Conservation (phyloP, 2,329 filamentous ascomycete species). For the Myriangium duriaei region DNA sequence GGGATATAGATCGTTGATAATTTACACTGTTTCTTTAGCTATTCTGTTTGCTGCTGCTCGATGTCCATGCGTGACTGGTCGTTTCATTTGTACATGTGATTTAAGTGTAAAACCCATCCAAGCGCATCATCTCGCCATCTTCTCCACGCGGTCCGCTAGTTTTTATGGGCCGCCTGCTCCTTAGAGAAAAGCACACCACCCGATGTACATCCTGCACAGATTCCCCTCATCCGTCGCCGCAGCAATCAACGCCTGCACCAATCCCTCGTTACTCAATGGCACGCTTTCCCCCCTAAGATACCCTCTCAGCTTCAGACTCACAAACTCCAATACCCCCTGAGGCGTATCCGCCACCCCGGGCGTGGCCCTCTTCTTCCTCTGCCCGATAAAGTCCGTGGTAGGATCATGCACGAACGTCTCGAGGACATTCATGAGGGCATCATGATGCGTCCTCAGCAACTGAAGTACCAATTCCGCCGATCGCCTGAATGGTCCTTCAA, state of each 20-base stretch:
- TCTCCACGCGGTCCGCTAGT: too few species aligned
- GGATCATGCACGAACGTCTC: conserved; percentile 97
- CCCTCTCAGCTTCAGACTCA: conserved; percentile 74
- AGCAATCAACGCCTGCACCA: conserved; percentile 89
- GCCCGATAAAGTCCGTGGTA: conserved; percentile 81
- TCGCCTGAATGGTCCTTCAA: conserved; percentile 81
- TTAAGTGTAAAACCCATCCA: too few species aligned
- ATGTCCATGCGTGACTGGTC: too few species aligned
- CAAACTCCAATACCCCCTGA: conserved; percentile 75
- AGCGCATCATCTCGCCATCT: too few species aligned
- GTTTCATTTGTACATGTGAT: too few species aligned
- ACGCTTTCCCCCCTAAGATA: conserved; percentile 79
- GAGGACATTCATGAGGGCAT: conserved; percentile 92
- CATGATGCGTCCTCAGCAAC: conserved; percentile 79
- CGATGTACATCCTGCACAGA: conserved; percentile 90
- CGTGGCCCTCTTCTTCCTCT: conserved; percentile 46
- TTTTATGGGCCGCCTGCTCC: too few species aligned
- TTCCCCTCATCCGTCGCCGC: conserved; percentile 72
- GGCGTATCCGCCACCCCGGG: conserved; percentile 52
- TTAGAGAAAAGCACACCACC: conserved; percentile 24
- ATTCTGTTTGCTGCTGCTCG: too few species aligned
- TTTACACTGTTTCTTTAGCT: too few species aligned
- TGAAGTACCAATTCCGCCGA: conserved; percentile 80
- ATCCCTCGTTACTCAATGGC: conserved; percentile 85
- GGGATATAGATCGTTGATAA: too few species aligned